Evolutionary conservation across 2,329 filamentous ascomycete species (phyloP).

Genomic region (Apiospora marii): DNA sequence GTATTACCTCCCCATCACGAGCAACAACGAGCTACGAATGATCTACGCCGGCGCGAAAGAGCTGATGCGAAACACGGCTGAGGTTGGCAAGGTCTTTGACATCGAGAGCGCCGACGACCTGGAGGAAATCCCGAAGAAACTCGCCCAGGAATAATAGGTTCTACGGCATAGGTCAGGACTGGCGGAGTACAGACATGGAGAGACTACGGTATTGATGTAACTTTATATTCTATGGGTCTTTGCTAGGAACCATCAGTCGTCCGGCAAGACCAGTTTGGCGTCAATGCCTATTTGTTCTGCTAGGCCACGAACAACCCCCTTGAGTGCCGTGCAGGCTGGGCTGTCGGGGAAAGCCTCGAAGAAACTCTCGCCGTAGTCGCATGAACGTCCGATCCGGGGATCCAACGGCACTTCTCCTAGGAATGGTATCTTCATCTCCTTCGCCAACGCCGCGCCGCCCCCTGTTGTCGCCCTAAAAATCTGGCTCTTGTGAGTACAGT

Average conservation of each 20-base stretch:
- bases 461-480: constrained; percentile 94
- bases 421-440: constrained; percentile 89
- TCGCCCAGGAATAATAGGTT: constrained; percentile 46
- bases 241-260: constrained; percentile 39
- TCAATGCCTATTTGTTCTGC: constrained; percentile 71
- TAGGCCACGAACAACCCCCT: constrained; percentile 78
- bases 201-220: not conserved
- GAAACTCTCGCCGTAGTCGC: constrained; percentile 97
- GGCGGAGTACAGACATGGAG: not conserved
- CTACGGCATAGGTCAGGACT: not conserved
- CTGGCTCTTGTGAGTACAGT: constrained; percentile 81
- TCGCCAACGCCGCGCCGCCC: constrained; percentile 79
- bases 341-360: constrained; percentile 94
- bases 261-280: constrained; percentile 59
- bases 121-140: constrained; percentile 77
- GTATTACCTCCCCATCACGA: constrained; percentile 93
- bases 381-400: constrained; percentile 93
- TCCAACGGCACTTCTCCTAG: constrained; percentile 90
- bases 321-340: constrained; percentile 84
- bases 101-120: constrained; percentile 83
- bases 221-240: not conserved
- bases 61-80: constrained; percentile 89
- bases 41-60: constrained; percentile 96
- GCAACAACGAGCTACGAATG: constrained; percentile 88
- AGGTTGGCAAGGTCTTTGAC: constrained; percentile 89